Evolutionary conservation across 306 rosid genomes (phyloP).

Genomic region (Begonia fuchsioides): DNA sequence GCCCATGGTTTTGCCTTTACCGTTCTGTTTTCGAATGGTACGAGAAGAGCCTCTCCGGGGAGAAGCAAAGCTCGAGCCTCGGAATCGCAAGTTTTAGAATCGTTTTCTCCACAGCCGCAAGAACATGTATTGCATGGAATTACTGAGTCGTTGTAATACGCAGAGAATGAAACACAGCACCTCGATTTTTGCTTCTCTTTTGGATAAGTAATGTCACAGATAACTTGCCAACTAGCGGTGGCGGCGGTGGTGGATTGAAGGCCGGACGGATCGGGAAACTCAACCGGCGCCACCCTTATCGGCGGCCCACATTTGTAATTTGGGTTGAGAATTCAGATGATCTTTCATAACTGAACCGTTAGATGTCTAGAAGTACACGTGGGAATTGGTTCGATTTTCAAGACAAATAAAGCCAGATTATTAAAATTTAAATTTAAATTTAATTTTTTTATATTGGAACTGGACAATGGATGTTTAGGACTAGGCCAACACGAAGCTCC

Average conservation of each 20-base stretch:
- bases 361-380: no score
- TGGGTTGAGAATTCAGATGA: slow-evolving; percentile 59
- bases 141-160: slow-evolving; percentile 54
- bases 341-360: no score
- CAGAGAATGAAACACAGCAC: slow-evolving; percentile 73
- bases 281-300: slow-evolving; percentile 36
- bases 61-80: slow-evolving; percentile 25
- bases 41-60: slow-evolving; percentile 53
- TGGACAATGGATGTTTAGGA: no score
- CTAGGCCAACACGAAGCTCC: no score
- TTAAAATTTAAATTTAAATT: no score
- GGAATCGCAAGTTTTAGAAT: slow-evolving; percentile 21
- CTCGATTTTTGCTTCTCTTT: slow-evolving; percentile 25
- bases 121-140: slow-evolving; percentile 85
- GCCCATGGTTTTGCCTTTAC: slow-evolving; percentile 70
- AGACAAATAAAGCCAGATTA: no score
- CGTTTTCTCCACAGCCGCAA: slow-evolving; percentile 41
- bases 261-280: slow-evolving; percentile 62
- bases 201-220: slow-evolving; percentile 59
- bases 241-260: slow-evolving; percentile 16
- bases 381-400: no score
- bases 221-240: slow-evolving; percentile 67
- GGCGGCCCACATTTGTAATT: slow-evolving; percentile 49
- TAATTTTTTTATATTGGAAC: no score
- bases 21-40: slow-evolving; percentile 54